Evolutionary conservation across 2,329 filamentous ascomycete species (phyloP).

Genomic region (Chaetomium sp.): DNA sequence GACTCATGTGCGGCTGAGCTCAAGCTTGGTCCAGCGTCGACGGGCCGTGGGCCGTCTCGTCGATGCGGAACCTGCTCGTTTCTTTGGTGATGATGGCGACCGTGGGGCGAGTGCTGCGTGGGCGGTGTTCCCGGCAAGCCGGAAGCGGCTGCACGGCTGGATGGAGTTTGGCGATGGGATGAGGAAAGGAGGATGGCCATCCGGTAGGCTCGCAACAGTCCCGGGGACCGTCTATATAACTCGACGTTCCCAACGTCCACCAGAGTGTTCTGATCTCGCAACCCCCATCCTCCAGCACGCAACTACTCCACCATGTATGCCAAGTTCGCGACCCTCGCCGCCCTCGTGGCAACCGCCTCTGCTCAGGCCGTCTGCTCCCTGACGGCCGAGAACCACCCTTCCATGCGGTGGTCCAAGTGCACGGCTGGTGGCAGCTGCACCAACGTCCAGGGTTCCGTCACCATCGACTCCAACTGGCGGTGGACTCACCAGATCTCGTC

Average conservation of each 20-base stretch:
- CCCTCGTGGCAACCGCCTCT: slow-evolving; percentile 47
- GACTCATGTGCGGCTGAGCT: slow-evolving; percentile 17
- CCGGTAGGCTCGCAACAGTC: not conserved
- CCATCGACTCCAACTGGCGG: slow-evolving; percentile 64
- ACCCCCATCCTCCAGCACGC: slow-evolving; percentile 31
- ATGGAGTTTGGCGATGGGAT: not conserved
- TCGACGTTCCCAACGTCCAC: slow-evolving; percentile 17
- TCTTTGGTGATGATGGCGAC: slow-evolving; percentile 20
- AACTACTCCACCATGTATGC: slow-evolving; percentile 35
- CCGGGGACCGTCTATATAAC: slow-evolving; percentile 31
- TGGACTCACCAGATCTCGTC: slow-evolving; percentile 55
- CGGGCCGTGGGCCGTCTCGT: slow-evolving; percentile 34
- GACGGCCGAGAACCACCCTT: slow-evolving; percentile 54
- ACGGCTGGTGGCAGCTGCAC: slow-evolving; percentile 53
- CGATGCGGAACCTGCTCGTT: slow-evolving; percentile 12
- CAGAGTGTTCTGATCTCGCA: slow-evolving; percentile 24
- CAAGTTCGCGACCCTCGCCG: slow-evolving; percentile 42
- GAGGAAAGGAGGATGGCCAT: slow-evolving; percentile 8
- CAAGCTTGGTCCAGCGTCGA: slow-evolving; percentile 24
- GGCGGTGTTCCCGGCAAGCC: slow-evolving; percentile 28
- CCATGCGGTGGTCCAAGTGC: slow-evolving; percentile 57
- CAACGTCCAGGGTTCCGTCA: slow-evolving; percentile 52
- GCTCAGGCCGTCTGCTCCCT: slow-evolving; percentile 56
- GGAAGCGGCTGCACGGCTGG: slow-evolving; percentile 7
- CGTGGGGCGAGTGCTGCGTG: slow-evolving; percentile 13